Percentiles rank a stretch among this genome's conserved stretches.
Conservation (phyloP, 2,329 filamentous ascomycete genomes). For the Pseudogymnoascus sp. region DNA sequence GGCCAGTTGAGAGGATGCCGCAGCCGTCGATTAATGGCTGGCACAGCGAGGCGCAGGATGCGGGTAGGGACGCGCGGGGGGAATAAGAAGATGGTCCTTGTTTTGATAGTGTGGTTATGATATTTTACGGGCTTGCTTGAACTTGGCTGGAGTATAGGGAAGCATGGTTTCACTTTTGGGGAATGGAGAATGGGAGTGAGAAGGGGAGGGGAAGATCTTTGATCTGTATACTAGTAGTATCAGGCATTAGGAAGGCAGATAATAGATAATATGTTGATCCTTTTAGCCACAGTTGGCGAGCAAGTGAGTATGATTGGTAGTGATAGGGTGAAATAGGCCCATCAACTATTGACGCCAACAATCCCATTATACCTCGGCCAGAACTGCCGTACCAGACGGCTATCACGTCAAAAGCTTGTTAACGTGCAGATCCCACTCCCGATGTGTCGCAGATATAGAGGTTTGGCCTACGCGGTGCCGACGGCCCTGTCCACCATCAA, state of each 20-base stretch:
- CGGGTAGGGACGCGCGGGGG: background rate
- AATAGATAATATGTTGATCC: background rate
- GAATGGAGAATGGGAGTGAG: background rate
- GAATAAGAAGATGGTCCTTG: background rate
- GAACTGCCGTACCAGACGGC: background rate
- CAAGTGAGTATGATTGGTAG: background rate
- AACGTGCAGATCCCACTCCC: background rate
- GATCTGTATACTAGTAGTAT: background rate
- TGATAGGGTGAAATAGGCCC: background rate
- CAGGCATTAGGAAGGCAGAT: background rate
- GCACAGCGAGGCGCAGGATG: background rate
- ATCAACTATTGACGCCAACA: background rate
- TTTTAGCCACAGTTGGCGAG: background rate
- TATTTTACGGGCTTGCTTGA: background rate
- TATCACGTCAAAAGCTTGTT: background rate
- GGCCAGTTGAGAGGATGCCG: background rate
- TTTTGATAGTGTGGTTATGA: background rate
- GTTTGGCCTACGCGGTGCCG: background rate
- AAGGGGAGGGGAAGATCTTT: background rate
- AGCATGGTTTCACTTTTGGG: background rate
- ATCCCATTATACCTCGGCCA: background rate
- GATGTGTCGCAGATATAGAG: background rate
- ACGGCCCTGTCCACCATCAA: background rate
- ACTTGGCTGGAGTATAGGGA: background rate
- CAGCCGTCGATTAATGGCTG: slow-evolving; percentile 2